These are phyloP conservation scores for Corinectria fuckeliana DNA, from an alignment of 2,329 filamentous ascomycete genomes.

Conservation along the genomic window DNA sequence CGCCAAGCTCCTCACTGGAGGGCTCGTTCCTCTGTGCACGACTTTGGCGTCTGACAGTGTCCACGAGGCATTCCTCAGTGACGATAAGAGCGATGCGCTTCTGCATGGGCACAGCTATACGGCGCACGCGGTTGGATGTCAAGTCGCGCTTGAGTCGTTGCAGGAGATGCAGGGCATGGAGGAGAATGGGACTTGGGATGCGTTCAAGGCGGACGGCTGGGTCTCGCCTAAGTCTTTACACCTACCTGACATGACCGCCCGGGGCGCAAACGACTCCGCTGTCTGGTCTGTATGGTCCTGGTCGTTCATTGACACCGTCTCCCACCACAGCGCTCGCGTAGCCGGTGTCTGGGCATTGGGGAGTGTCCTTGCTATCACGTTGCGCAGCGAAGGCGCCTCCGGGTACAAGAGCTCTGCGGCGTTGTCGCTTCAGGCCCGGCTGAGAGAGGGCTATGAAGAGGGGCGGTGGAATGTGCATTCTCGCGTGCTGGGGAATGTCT, in stretches of 20 bases:
- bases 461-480: conserved; percentile 58
- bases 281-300: conserved; percentile 76
- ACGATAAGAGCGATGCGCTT: conserved; percentile 78
- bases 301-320: conserved; percentile 64
- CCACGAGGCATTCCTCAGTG: conserved; percentile 73
- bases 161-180: conserved; percentile 66
- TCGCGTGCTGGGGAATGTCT: conserved; percentile 62
- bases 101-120: conserved; percentile 90
- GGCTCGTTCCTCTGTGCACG: conserved; percentile 76
- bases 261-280: conserved; percentile 22
- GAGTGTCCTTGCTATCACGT: conserved; percentile 72
- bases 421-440: conserved; percentile 47
- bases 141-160: conserved; percentile 75
- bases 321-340: conserved; percentile 58
- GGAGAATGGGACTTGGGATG: conserved; percentile 59
- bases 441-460: conserved; percentile 39
- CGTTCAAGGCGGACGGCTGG: conserved; percentile 14
- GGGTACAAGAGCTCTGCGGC: conserved; percentile 58
- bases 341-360: conserved; percentile 76
- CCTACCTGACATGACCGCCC: neutral
- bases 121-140: conserved; percentile 80
- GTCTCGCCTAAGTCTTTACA: neutral
- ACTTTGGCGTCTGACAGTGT: conserved; percentile 78
- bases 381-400: conserved; percentile 49
- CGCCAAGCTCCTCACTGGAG: conserved; percentile 84